Evolutionary conservation across 2,329 filamentous ascomycete species (phyloP), one percentile per base, ranked within the genome.

Genomic region (Xylariales sp.): DNA sequence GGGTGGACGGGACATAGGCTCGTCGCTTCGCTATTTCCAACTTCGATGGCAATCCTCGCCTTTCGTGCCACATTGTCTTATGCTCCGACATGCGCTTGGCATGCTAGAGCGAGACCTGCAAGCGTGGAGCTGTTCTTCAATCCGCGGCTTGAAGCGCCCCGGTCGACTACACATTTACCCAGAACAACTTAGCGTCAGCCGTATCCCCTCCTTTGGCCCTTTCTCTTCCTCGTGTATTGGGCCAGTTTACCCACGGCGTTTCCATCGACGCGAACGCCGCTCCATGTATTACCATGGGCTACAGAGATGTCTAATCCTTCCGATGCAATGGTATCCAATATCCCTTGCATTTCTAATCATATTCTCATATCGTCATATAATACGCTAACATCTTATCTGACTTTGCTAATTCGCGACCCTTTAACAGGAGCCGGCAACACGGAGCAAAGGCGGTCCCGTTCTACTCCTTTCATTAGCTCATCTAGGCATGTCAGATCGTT

Each of bases 381-480:
- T 62, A 45, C 53, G 45, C 62, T 56, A 62, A 67, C 55, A 66
- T 67, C 62, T 74, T 67, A 72, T 65, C 75, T 73, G 45, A 70
- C 71, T 67, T 73, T 78, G 59, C 77, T 78, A 48, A 80, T 70
- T 59, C 80, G 78, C 14, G 82, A 81, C 43, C 83, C 84, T 72
- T 88, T 89, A 28, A 87, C 83, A 0, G 85, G 81, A 3, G 87
- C 87, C n/a, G 87, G 87, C 48, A 89, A 80, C 62, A 83, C 83
- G 64, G 82, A 76, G 59, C 80, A 80, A 53, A 89, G 79, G 39
- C 81, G 82, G 67, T 89, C 86, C 73, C 87, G 85, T 73, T 89
- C 87, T 89, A 69, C 49, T 52, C 7, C 30, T 18, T 18, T 46
- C 52, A 48, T 75, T 78, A 74, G 79, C 73, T 64, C 43, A 30